Evolutionary conservation across 306 rosid species (phyloP), one percentile per base, ranked within the genome.

Genomic region (Vicia faba): DNA sequence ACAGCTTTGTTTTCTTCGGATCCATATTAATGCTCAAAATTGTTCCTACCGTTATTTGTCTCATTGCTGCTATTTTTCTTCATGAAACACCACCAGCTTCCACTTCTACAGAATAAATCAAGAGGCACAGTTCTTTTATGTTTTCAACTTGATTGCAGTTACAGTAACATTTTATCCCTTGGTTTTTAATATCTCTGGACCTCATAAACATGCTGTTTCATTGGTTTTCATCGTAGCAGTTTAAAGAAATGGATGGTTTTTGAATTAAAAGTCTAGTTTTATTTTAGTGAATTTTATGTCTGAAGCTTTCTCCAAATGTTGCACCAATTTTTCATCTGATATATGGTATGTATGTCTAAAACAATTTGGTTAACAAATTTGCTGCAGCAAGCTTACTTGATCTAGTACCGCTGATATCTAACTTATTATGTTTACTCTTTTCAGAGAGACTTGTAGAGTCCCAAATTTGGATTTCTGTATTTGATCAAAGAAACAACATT

Each of bases 21-120:
- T 40, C 85, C 87, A 28, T 56, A 0, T 66, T 83, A 55, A 80
- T 83, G 80, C 83, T 80, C 23, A 64, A 81, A 12, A 13, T 80
- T 56, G 79, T 77, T 62, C 85, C 83, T 36, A 68, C 72, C 25
- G 29, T 71, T 4, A 38, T 83, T 48, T 80, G 83, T 49, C 2
- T 74, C 14, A 39, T 57, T 11, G 82, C 77, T 14, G 50, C 58
- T 19, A n/a, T 77, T 13, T 57, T 68, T 61, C 84, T 83, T 12
- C 73, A 39, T 1, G 73, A 83, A 70, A 8, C 71, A 1, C 70
- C 65, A 3, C 72, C 79, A 4, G 62, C 81, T 71, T 71, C 81
- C 1, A 66, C n/a, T 41, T 31, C 40, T 5, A 6, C 65, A 9
- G 75, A 78, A 50, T 73, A 75, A 59, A 59, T 0, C 49, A 64